A percentile compares a stretch with the other conserved stretches of the same genome.
These are phyloP conservation scores for Zoysia japonica DNA, from an alignment of 176 grass and related monocot genomes.

Conservation along the genomic window DNA sequence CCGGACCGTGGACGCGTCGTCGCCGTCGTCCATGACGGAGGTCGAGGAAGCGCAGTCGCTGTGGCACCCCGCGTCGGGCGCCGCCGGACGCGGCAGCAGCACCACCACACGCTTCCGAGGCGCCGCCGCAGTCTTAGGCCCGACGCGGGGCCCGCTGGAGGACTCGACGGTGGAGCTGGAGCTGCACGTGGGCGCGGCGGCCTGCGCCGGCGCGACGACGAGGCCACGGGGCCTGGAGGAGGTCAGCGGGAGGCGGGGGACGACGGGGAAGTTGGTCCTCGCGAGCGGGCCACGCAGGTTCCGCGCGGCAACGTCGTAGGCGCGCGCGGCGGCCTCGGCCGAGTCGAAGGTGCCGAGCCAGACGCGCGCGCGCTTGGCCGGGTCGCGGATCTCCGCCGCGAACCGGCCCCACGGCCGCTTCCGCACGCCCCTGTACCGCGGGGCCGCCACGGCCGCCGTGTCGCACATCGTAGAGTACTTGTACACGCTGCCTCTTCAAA, in stretches of 20 bases:
- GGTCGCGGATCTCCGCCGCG: conserved; percentile 89
- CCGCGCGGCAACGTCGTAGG: conserved; percentile 62
- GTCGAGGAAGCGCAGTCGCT: conserved; percentile 67
- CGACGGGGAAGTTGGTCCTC: conserved; percentile 46
- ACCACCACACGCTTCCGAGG: background rate
- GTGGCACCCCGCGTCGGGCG: conserved; percentile 33
- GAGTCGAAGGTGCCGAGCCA: conserved; percentile 72
- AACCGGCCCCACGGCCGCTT: conserved; percentile 89
- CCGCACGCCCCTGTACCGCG: conserved; percentile 63
- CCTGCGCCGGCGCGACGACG: no score
- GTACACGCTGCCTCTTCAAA: background rate
- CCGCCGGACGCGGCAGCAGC: background rate
- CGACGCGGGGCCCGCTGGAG: conserved; percentile 34
- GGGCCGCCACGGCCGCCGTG: conserved; percentile 34
- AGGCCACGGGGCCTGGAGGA: background rate
- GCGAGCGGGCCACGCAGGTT: conserved; percentile 51
- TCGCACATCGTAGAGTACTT: background rate
- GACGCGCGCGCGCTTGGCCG: conserved; percentile 54
- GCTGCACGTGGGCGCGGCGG: conserved; percentile 44
- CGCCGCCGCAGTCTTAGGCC: background rate
- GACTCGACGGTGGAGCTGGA: conserved; percentile 58
- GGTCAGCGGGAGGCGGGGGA: background rate
- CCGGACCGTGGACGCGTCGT: conserved; percentile 41
- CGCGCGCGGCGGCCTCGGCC: conserved; percentile 69
- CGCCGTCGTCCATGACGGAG: conserved; percentile 53